Evolutionary conservation across 805 yeast genomes (phyloP), one percentile per base, ranked within the genome.

Genomic region (Kodamaea nitidulidarum): DNA sequence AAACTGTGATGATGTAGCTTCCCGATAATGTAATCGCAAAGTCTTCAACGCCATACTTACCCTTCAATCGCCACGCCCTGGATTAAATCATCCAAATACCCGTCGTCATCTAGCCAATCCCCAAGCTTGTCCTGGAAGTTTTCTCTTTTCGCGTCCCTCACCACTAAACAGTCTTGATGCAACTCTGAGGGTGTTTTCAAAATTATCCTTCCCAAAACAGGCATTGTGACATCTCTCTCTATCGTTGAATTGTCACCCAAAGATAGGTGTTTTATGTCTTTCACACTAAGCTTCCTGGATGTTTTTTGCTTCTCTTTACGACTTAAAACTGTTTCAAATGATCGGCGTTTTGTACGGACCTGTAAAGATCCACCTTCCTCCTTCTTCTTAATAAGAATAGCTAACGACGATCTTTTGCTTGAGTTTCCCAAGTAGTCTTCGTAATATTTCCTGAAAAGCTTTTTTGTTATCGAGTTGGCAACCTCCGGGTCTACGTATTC

Each of bases 401-500:
- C 34, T 17, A 51, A 36, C 6, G 51, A 36, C 2, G 51, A 26
- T 28, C 51, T 44, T 5, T 21, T 15, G 10, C 14, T 10, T 0
- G 20, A 9, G 5, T 14, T 16, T 14, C 31, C 31, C 21, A 30
- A 17, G 11, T 14, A 30, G 12, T 30, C 32, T 7, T 29, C 17
- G 37, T 42, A 54, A 36, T 35, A 47, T 1, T 18, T 10, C 3
- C 47, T 7, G 27, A 54, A 44, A 11, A 41, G 24, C 0, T 46
- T 33, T 31, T 62, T 55, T 0, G 62, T 59, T 8, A 79, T 38
- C 0, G 38, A 36, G 14, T 54, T 43, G 0, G 78, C 44, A 0
- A 64, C 14, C 0, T 41, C 27, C 3, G 42, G 7, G 48, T 73
- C 76, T 15, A 70, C 49, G 3, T 50, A 47, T 44, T 70, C 65